A percentile compares a stretch with the other conserved stretches of the same genome.
phyloP scores from a whole-genome alignment of 2,329 filamentous ascomycete genomes.

The Chaetomiaceae sp. region DNA sequence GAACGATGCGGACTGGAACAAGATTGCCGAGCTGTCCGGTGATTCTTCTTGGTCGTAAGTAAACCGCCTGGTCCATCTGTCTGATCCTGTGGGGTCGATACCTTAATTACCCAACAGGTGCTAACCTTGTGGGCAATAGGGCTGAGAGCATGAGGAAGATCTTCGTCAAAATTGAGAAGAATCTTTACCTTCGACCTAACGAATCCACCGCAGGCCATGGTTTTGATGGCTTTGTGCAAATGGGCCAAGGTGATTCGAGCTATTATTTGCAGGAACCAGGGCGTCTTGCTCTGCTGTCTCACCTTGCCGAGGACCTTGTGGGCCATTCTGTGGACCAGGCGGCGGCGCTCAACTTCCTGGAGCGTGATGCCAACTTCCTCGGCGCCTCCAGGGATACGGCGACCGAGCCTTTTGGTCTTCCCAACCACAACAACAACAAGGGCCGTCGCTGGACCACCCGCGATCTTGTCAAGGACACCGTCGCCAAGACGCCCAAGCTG shows the following conservation, averaged over 20 bases:
- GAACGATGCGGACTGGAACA: slow-evolving; percentile 34
- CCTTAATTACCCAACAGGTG: too few species aligned
- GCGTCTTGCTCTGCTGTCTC: slow-evolving; percentile 11
- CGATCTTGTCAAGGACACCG: slow-evolving; percentile 21
- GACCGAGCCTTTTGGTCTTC: slow-evolving; percentile 28
- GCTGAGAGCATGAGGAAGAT: slow-evolving; percentile 27
- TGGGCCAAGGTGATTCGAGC: slow-evolving; percentile 14
- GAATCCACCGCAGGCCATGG: slow-evolving; percentile 18
- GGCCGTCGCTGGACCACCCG: slow-evolving; percentile 21
- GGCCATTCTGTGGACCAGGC: slow-evolving; percentile 19
- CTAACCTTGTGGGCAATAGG: slow-evolving; percentile 17
- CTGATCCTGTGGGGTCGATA: too few species aligned
- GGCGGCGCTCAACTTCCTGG: slow-evolving; percentile 12
- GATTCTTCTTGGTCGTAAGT: slow-evolving; percentile 25
- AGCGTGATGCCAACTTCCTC: slow-evolving; percentile 25
- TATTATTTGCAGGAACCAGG: slow-evolving; percentile 10
- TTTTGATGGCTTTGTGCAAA: slow-evolving; percentile 16
- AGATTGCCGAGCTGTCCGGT: slow-evolving; percentile 16
- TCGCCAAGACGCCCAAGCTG: slow-evolving; percentile 18
- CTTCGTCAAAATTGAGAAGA: slow-evolving; percentile 40
- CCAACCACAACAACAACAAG: slow-evolving; percentile 22
- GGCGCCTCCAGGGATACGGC: slow-evolving; percentile 24
- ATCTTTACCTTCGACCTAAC: slow-evolving; percentile 34
- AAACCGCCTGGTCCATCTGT: slow-evolving; percentile 26
- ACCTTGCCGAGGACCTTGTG: slow-evolving; percentile 14